These are phyloP conservation scores for Coemansia sp. DNA, from an alignment of 192 early-diverging fungal species.

Conservation along the genomic window DNA sequence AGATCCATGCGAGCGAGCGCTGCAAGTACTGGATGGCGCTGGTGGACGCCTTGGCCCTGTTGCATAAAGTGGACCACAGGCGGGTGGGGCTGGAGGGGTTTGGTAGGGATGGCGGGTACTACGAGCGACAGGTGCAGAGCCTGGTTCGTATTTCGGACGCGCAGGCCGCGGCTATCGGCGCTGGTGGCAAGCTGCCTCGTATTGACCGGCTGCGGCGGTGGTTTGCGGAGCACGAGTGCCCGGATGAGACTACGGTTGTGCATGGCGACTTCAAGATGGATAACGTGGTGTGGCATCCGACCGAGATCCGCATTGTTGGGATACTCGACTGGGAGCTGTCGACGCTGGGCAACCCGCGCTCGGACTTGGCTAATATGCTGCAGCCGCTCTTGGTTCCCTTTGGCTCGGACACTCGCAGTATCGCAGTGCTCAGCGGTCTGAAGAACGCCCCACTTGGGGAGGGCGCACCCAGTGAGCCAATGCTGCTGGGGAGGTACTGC, in stretches of 20 bases:
- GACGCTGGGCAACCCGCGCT: constrained; percentile 87
- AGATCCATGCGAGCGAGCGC: constrained; percentile 57
- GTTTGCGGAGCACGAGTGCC: constrained; percentile 65
- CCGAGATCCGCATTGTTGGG: constrained; percentile 71
- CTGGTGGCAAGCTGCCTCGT: constrained; percentile 69
- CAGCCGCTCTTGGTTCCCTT: constrained; percentile 65
- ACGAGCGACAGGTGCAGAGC: constrained; percentile 78
- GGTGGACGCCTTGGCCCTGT: constrained; percentile 71
- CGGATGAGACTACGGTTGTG: constrained; percentile 77
- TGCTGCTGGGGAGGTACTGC: constrained; percentile 76
- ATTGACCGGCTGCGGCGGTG: constrained; percentile 70
- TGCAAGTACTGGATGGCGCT: constrained; percentile 65
- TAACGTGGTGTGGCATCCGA: constrained; percentile 79
- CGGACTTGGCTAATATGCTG: constrained; percentile 86
- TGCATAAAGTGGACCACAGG: constrained; percentile 73
- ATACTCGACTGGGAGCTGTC: constrained; percentile 92
- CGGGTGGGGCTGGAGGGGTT: constrained; percentile 68
- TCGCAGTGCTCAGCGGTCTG: constrained; percentile 46
- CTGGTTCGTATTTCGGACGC: constrained; percentile 61
- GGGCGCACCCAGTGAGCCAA: constrained; percentile 63
- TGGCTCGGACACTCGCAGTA: constrained; percentile 1
- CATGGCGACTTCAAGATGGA: constrained; percentile 93
- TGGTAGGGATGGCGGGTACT: constrained; percentile 71
- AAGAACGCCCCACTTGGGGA: constrained; percentile 45
- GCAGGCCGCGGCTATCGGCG: constrained; percentile 60